A percentile compares a stretch with the other conserved stretches of the same genome.
These are phyloP conservation scores for Tolypocladium sp. DNA, from an alignment of 2,329 filamentous ascomycete species.

Conservation along the genomic window DNA sequence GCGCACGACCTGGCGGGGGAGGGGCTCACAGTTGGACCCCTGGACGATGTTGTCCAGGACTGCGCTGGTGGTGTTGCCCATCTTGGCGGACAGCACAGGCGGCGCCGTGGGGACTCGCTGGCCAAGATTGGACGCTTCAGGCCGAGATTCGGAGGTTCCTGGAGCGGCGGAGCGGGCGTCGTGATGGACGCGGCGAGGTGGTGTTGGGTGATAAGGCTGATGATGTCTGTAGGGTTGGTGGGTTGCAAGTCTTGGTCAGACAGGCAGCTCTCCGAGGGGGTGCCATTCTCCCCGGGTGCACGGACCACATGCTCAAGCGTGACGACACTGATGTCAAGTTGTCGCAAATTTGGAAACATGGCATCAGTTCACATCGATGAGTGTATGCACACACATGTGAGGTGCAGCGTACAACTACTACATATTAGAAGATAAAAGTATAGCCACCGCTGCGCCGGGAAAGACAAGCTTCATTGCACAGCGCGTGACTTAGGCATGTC, in stretches of 20 bases:
- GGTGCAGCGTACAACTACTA: background rate
- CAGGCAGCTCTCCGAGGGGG: background rate
- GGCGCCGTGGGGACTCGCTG: background rate
- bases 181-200: background rate
- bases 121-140: background rate
- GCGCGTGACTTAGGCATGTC: background rate
- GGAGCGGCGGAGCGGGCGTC: background rate
- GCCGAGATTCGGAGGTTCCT: background rate
- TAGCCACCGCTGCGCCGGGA: background rate
- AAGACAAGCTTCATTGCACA: background rate
- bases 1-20: background rate
- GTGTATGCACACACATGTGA: background rate
- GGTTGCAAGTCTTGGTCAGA: background rate
- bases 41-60: conserved; percentile 95
- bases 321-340: background rate
- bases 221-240: background rate
- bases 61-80: conserved; percentile 61
- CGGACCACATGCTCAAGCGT: conserved; percentile 4
- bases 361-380: background rate
- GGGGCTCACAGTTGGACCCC: conserved; percentile 75
- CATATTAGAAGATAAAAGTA: background rate
- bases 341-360: background rate
- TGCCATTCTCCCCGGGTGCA: conserved; percentile 5
- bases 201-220: background rate
- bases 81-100: conserved; percentile 20